Evolutionary conservation across 164 flowering plant species (phyloP), one percentile per base, ranked within the genome.

Genomic region (Platanus orientalis): DNA sequence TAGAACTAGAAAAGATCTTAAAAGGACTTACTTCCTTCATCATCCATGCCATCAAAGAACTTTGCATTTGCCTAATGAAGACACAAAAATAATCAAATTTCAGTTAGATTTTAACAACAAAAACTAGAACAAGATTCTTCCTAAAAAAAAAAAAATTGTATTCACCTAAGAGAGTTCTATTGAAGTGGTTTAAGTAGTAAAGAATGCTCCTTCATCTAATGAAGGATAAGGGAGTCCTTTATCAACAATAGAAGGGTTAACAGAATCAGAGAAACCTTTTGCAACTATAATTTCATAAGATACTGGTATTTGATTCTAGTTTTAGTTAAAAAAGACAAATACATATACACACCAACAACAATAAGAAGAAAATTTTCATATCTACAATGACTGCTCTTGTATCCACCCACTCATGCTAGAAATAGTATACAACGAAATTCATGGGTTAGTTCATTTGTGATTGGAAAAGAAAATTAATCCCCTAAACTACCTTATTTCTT

Each of bases 11-110:
- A 56, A 54, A 51, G 62, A 19, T 57, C 53, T 40, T 1, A 24
- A 47, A 62, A 27, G 20, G 39, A 88, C 98, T 89, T 79, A 94
- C 98, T 89, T 94, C 90, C 95, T 76, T 84, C 86, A 73, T 89
- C 97, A 75, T 94, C 97, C 90, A 94, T 81, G 61, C 89, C 96
- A 47, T 94, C 97, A 64, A 91, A 94, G 81, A 94, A 86, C 97
- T 94, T 75, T 70, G 36, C 49, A 29, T 23, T 24, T 34, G 40
- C 58, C 28, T n/a, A 68, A 45, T 30, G 24, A 25, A 36, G 57
- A 57, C 60, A 54, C 34, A 50, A 29, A 57, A 51, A 59, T n/a
- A 65, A 78, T 44, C 29, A 66, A 25, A 62, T 54, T 36, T 55
- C 28, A 58, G 73, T 83, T 73, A 81, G 78, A 56, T 57, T 26